Evolutionary conservation across 441 rosid species (phyloP).

Genomic region (Euphorbia schlechtendalii): DNA sequence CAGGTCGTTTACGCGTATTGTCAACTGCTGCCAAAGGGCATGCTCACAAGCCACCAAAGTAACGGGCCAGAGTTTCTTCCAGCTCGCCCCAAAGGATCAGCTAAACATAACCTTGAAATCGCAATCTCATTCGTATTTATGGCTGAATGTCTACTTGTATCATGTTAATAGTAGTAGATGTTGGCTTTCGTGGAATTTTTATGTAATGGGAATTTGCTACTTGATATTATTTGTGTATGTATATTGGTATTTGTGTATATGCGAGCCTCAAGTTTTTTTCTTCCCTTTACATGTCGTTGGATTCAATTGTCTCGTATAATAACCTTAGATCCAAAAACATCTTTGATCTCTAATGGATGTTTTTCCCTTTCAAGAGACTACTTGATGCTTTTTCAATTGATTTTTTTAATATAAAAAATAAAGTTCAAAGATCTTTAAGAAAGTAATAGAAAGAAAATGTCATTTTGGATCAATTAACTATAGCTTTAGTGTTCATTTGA

Average conservation of each 20-base stretch:
- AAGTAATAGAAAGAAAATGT: too few relatives aligned
- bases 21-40: constrained; percentile 62
- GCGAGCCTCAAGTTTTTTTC: too few relatives aligned
- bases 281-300: too few relatives aligned
- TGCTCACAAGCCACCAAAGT: constrained; percentile 55
- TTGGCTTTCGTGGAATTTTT: constrained; percentile 37
- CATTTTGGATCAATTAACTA: too few relatives aligned
- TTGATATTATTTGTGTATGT: background rate
- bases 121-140: background rate
- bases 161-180: constrained; percentile 13
- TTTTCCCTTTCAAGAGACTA: too few relatives aligned
- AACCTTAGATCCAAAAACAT: too few relatives aligned
- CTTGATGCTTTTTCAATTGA: too few relatives aligned
- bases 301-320: too few relatives aligned
- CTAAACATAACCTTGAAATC: background rate
- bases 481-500: too few relatives aligned
- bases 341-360: too few relatives aligned
- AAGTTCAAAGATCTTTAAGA: too few relatives aligned
- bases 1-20: constrained; percentile 64
- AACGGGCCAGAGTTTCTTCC: constrained; percentile 5
- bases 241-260: background rate
- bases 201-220: constrained; percentile 23
- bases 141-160: background rate
- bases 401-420: too few relatives aligned
- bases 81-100: background rate